phyloP scores from a whole-genome alignment of 352 stramenopile species.

The Globisporangium paroecandrum region DNA sequence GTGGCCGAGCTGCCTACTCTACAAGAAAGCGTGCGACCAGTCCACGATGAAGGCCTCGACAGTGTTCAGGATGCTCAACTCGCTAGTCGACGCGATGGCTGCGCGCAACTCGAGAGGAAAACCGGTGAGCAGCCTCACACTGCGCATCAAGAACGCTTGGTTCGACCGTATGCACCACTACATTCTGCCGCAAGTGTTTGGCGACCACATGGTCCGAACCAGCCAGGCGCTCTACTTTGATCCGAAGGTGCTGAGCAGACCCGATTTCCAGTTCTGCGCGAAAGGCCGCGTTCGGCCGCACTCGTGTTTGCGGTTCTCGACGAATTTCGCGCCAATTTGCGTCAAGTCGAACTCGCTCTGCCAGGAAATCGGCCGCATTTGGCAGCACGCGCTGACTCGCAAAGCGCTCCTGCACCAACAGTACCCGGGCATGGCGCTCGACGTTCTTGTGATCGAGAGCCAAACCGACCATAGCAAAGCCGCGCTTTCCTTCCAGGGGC shows the following conservation, averaged over 20 bases:
- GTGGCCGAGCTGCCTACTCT: slow-evolving; percentile 12
- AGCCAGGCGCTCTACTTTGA: slow-evolving; percentile 20
- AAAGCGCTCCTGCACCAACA: slow-evolving; percentile 4
- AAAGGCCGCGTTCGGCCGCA: neutral
- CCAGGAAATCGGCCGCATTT: slow-evolving; percentile 5
- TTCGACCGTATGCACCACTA: slow-evolving; percentile 22
- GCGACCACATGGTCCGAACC: slow-evolving; percentile 5
- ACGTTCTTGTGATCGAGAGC: slow-evolving; percentile 24
- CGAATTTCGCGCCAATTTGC: slow-evolving; percentile 9
- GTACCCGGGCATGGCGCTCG: slow-evolving; percentile 15
- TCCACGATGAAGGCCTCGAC: neutral
- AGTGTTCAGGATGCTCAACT: slow-evolving; percentile 9
- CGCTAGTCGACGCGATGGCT: slow-evolving; percentile 3
- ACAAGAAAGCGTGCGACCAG: slow-evolving; percentile 5
- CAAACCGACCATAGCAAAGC: slow-evolving; percentile 12
- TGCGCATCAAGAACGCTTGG: slow-evolving; percentile 12
- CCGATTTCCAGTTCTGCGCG: slow-evolving; percentile 7
- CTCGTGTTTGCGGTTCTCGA: slow-evolving; percentile 4
- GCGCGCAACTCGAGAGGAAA: neutral
- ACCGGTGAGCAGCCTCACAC: neutral
- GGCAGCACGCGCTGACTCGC: slow-evolving; percentile 10
- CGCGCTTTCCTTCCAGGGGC: slow-evolving; percentile 18
- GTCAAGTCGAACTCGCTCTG: slow-evolving; percentile 9
- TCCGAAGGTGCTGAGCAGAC: neutral
- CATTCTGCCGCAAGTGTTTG: slow-evolving; percentile 26